phyloP scores from a whole-genome alignment of 306 rosid genomes.

The Prunus dulcis region DNA sequence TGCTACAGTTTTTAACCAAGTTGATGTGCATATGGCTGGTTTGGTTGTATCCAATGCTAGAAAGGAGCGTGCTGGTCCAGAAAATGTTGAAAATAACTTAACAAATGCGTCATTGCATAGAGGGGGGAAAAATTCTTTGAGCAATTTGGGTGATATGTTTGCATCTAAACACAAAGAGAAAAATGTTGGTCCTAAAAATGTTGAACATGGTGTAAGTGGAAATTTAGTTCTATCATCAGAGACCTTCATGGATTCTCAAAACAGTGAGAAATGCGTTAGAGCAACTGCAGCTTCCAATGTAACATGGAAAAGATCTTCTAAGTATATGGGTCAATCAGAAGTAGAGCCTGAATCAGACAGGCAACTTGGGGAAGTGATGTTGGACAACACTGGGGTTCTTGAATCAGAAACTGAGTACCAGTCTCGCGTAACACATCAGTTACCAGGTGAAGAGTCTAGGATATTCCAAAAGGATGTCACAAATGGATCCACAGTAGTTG shows the following conservation, averaged over 20 bases:
- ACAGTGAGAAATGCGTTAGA: background rate
- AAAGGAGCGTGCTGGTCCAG: background rate
- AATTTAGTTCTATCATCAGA: background rate
- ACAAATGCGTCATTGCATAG: background rate
- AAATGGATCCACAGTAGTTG: background rate
- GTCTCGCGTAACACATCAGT: background rate
- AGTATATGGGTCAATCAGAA: constrained; percentile 1
- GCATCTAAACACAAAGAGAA: background rate
- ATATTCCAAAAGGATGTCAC: constrained; percentile 4
- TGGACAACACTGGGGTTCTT: background rate
- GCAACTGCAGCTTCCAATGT: background rate
- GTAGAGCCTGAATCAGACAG: background rate
- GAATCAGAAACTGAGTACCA: background rate
- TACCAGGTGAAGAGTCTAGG: constrained; percentile 12
- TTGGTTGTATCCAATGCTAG: background rate
- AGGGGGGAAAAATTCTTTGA: background rate
- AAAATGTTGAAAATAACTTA: background rate
- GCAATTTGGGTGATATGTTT: background rate
- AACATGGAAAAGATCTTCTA: background rate
- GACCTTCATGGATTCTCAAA: constrained; percentile 1
- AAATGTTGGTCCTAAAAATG: background rate
- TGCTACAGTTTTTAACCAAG: background rate
- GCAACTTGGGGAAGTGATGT: background rate
- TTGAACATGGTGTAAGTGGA: background rate
- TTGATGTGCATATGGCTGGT: background rate